Evolutionary conservation across 108 stramenopile genomes (phyloP).

Genomic region (Nitzschia sp.): DNA sequence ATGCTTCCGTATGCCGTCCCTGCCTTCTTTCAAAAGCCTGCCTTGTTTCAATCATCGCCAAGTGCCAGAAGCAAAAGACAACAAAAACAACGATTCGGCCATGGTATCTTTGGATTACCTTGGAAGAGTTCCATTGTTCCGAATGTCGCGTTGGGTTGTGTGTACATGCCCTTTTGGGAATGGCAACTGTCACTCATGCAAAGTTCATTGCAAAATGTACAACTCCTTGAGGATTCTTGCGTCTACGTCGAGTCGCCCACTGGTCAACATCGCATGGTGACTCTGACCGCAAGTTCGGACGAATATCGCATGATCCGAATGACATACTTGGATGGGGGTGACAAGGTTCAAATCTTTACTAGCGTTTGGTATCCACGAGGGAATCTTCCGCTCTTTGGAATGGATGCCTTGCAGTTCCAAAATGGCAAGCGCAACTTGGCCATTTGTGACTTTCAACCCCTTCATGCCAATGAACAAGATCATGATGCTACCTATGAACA

Average conservation of each 20-base stretch:
- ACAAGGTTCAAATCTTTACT: slow-evolving; percentile 60
- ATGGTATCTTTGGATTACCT: slow-evolving; percentile 31
- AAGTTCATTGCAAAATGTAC: slow-evolving; percentile 62
- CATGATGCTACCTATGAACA: slow-evolving; percentile 52
- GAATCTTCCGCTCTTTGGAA: slow-evolving; percentile 84
- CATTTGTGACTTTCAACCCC: slow-evolving; percentile 89
- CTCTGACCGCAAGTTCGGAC: slow-evolving; percentile 57
- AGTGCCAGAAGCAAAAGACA: background rate
- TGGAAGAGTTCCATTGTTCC: slow-evolving; percentile 75
- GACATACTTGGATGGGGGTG: slow-evolving; percentile 66
- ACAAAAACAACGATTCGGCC: background rate
- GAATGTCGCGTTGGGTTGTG: slow-evolving; percentile 42
- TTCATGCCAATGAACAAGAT: slow-evolving; percentile 58
- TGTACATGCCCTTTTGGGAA: slow-evolving; percentile 84
- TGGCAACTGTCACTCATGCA: slow-evolving; percentile 74
- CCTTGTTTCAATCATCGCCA: background rate
- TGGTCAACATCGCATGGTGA: slow-evolving; percentile 80
- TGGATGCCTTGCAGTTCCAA: slow-evolving; percentile 81
- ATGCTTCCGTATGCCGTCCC: background rate
- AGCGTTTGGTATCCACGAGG: slow-evolving; percentile 45
- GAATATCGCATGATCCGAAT: slow-evolving; percentile 52
- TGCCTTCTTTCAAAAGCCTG: background rate
- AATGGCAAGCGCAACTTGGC: slow-evolving; percentile 73
- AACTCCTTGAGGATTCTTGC: slow-evolving; percentile 35
- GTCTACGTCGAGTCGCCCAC: slow-evolving; percentile 68